A percentile compares a stretch with the other conserved stretches of the same genome.
Evolutionary conservation across 2,329 filamentous ascomycete species (phyloP).

Genomic region (Botrytis aclada): DNA sequence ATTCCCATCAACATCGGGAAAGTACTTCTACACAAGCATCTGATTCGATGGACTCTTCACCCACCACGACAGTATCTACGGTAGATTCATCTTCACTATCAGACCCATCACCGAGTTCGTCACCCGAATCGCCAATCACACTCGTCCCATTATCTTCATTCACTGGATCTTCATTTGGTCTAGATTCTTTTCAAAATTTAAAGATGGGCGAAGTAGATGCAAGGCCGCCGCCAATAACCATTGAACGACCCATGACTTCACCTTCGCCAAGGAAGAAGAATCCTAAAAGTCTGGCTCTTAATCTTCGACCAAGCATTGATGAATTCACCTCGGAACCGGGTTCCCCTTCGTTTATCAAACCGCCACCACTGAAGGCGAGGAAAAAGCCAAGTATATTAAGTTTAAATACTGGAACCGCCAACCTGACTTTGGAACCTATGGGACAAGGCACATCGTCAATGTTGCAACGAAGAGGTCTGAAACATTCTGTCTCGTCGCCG

Average conservation of each 20-base stretch:
- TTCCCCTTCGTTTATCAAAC: slow-evolving; percentile 77
- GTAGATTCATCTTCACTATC: slow-evolving; percentile 88
- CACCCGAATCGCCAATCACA: slow-evolving; percentile 82
- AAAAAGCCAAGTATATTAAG: slow-evolving; percentile 75
- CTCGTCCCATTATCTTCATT: slow-evolving; percentile 69
- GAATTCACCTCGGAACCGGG: slow-evolving; percentile 52
- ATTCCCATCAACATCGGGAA: slow-evolving; percentile 64
- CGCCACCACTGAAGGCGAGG: slow-evolving; percentile 62
- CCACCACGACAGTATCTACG: slow-evolving; percentile 89
- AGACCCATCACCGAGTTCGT: slow-evolving; percentile 87
- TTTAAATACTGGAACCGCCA: slow-evolving; percentile 66
- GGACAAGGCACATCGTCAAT: slow-evolving; percentile 56
- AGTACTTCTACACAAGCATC: slow-evolving; percentile 76
- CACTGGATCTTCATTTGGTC: slow-evolving; percentile 54
- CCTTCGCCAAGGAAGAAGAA: slow-evolving; percentile 72
- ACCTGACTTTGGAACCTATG: slow-evolving; percentile 51
- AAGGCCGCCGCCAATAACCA: slow-evolving; percentile 42
- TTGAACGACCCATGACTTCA: slow-evolving; percentile 61
- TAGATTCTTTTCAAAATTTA: slow-evolving; percentile 39
- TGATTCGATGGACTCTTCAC: slow-evolving; percentile 89
- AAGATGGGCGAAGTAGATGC: slow-evolving; percentile 39
- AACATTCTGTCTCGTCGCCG: slow-evolving; percentile 66
- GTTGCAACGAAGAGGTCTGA: slow-evolving; percentile 59
- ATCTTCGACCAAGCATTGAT: slow-evolving; percentile 53
- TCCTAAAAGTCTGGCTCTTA: slow-evolving; percentile 79